Percentiles rank a stretch among this genome's conserved stretches.
These are phyloP conservation scores for Aegilops tauschii DNA, from an alignment of 176 grass and related monocot genomes.

Conservation along the genomic window DNA sequence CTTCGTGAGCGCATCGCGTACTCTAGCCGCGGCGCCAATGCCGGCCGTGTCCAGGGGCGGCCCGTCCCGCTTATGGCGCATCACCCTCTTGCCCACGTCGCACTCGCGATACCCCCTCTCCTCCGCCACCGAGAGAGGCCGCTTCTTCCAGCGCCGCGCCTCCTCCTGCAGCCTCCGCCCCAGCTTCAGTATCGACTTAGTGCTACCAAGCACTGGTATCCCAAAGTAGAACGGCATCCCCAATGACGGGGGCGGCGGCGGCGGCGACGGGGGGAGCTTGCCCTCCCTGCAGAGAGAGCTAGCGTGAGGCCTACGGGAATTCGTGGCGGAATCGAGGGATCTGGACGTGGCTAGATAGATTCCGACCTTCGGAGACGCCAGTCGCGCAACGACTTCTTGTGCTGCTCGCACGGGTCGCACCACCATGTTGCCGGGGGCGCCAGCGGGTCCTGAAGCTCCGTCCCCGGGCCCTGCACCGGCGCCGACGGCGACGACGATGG, in stretches of 20 bases:
- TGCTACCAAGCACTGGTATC: no score
- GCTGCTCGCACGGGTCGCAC: background rate
- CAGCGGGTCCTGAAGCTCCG: background rate
- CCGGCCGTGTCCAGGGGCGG: background rate
- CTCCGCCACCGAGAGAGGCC: background rate
- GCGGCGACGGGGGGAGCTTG: background rate
- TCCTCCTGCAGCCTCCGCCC: background rate
- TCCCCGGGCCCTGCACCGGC: background rate
- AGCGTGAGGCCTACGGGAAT: background rate
- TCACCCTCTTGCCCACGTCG: conserved; percentile 7
- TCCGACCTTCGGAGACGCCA: background rate
- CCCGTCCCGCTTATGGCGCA: background rate
- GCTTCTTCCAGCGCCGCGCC: background rate
- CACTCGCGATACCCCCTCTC: conserved; percentile 7
- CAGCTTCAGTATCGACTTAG: background rate
- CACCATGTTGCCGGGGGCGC: background rate
- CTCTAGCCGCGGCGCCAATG: background rate
- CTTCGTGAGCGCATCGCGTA: background rate
- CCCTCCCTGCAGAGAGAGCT: background rate
- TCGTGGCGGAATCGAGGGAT: background rate
- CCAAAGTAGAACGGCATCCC: no score
- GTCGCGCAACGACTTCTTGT: background rate
- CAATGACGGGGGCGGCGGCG: no score
- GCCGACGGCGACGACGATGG: background rate
- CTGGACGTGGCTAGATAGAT: background rate